A percentile compares a stretch with the other conserved stretches of the same genome.
Evolutionary conservation across 768 basidiomycete genomes (phyloP).

Genomic region (Lanmaoa pseudosensibilis): DNA sequence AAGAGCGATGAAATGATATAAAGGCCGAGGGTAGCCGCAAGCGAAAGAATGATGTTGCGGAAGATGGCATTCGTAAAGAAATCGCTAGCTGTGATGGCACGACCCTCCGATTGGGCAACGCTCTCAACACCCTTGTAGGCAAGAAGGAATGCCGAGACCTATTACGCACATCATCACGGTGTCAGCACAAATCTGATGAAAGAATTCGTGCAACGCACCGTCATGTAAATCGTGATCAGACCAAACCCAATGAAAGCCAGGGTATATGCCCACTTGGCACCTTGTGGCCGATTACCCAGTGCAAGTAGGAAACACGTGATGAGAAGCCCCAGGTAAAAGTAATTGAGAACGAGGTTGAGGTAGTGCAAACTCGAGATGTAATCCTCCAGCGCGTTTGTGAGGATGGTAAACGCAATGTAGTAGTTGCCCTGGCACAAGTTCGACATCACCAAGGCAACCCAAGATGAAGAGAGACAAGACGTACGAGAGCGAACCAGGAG

Average conservation of each 20-base stretch:
- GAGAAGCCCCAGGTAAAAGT: constrained; percentile 85
- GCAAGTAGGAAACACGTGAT: constrained; percentile 86
- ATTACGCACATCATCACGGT: background rate
- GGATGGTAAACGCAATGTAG: constrained; percentile 83
- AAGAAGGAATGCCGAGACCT: constrained; percentile 79
- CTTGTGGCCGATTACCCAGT: constrained; percentile 90
- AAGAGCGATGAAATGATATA: constrained; percentile 82
- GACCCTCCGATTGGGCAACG: constrained; percentile 47
- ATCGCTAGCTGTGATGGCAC: constrained; percentile 50
- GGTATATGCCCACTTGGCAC: constrained; percentile 85
- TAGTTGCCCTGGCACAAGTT: constrained; percentile 67
- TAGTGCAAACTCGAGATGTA: constrained; percentile 61
- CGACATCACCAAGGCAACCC: background rate
- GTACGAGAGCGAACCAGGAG: constrained; percentile 83
- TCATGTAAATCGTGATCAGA: constrained; percentile 95
- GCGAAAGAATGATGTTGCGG: constrained; percentile 81
- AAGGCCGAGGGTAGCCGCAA: constrained; percentile 85
- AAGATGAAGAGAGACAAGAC: constrained; percentile 20
- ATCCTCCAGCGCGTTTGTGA: constrained; percentile 70
- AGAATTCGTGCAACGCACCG: constrained; percentile 46
- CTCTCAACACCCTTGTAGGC: constrained; percentile 78
- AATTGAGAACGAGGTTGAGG: constrained; percentile 77
- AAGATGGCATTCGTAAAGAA: constrained; percentile 81
- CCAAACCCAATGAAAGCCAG: constrained; percentile 84
- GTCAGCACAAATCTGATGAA: constrained; percentile 6